Conservation (phyloP, 75 land plant species). For the Pseudotsuga menziesii region DNA sequence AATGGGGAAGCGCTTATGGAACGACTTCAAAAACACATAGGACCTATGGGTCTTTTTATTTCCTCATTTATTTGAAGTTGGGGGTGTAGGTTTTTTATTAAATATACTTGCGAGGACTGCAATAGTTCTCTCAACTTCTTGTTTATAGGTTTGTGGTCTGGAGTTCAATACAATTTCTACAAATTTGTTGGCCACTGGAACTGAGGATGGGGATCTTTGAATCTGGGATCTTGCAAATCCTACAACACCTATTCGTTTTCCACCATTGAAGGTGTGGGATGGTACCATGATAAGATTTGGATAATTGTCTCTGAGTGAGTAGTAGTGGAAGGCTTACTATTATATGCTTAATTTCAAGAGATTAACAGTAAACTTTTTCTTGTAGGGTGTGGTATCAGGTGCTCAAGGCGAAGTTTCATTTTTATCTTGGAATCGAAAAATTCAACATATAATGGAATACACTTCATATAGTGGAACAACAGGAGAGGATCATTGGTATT, state of each 20-base stretch:
- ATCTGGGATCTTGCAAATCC: constrained; percentile 87
- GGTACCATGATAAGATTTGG: background rate
- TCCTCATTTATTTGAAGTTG: background rate
- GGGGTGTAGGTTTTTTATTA: background rate
- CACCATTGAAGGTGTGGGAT: constrained; percentile 63
- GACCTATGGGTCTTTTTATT: constrained; percentile 37
- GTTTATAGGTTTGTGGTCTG: constrained; percentile 81
- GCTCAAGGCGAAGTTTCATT: constrained; percentile 73
- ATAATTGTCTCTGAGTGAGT: background rate
- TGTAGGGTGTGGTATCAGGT: constrained; percentile 57
- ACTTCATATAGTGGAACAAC: constrained; percentile 84
- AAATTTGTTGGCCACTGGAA: constrained; percentile 94
- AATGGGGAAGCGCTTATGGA: constrained; percentile 43
- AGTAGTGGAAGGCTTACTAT: background rate
- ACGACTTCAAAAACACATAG: constrained; percentile 57
- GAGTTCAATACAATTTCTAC: constrained; percentile 73
- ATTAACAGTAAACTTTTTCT: background rate
- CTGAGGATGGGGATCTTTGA: constrained; percentile 83
- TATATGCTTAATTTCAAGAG: background rate
- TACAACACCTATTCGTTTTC: constrained; percentile 52
- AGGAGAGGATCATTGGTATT: constrained; percentile 37
- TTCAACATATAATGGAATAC: constrained; percentile 74
- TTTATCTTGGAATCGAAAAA: constrained; percentile 92
- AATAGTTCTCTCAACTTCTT: background rate
- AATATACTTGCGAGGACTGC: background rate